phyloP scores from a whole-genome alignment of 2,329 filamentous ascomycete species.

The Xylaria arbuscula region DNA sequence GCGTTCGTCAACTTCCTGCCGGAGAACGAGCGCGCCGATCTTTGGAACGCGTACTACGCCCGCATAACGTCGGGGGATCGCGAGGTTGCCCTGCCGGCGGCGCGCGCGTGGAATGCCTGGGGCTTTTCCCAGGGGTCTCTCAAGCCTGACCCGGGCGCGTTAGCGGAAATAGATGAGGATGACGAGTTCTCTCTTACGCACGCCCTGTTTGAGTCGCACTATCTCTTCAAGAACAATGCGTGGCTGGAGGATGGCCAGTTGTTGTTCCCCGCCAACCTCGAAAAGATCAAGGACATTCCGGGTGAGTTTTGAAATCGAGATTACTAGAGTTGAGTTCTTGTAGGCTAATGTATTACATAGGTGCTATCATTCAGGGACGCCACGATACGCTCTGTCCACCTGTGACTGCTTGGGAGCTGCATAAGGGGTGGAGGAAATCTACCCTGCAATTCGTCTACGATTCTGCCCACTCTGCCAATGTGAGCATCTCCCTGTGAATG shows the following conservation, averaged over 20 bases:
- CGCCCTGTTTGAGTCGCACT: slow-evolving; percentile 34
- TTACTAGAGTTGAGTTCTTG: background rate
- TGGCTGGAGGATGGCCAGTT: slow-evolving; percentile 36
- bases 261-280: slow-evolving; percentile 31
- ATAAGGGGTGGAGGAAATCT: slow-evolving; percentile 36
- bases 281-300: slow-evolving; percentile 37
- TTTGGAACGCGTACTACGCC: slow-evolving; percentile 20
- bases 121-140: slow-evolving; percentile 21
- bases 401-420: slow-evolving; percentile 32
- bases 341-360: background rate
- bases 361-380: slow-evolving; percentile 36
- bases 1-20: slow-evolving; percentile 25
- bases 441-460: slow-evolving; percentile 32
- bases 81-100: background rate
- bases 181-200: slow-evolving; percentile 33
- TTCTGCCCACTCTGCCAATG: slow-evolving; percentile 31
- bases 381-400: slow-evolving; percentile 36
- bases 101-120: slow-evolving; percentile 31
- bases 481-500: background rate
- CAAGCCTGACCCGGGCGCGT: slow-evolving; percentile 2
- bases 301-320: slow-evolving; percentile 5
- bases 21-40: slow-evolving; percentile 29
- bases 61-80: slow-evolving; percentile 31
- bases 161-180: slow-evolving; percentile 17
- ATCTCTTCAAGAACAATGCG: slow-evolving; percentile 21